Percentiles rank a stretch among this genome's conserved stretches.
Conservation (phyloP, 2,329 filamentous ascomycete species). For the Cercospora sp. region DNA sequence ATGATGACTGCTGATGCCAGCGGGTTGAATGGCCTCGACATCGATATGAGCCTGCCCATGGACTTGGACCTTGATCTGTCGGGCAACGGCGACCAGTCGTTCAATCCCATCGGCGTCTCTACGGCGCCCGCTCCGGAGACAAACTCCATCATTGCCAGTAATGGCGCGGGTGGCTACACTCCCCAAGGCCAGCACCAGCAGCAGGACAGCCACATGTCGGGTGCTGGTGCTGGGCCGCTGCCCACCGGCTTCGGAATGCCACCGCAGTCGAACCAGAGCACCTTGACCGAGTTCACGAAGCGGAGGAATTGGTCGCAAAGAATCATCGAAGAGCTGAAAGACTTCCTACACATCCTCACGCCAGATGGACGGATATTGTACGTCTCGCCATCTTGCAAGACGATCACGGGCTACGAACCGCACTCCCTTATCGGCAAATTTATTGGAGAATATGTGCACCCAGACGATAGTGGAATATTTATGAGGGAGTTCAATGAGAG, state of each 20-base stretch:
- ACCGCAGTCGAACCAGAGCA: slow-evolving; percentile 51
- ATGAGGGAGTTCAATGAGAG: slow-evolving; percentile 86
- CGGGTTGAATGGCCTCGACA: slow-evolving; percentile 46
- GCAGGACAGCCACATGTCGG: slow-evolving; percentile 37
- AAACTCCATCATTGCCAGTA: slow-evolving; percentile 28
- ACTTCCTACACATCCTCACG: slow-evolving; percentile 84
- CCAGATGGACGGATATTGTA: slow-evolving; percentile 81
- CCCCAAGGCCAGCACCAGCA: slow-evolving; percentile 34
- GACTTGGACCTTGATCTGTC: slow-evolving; percentile 45
- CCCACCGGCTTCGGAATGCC: slow-evolving; percentile 55
- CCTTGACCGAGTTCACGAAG: slow-evolving; percentile 65
- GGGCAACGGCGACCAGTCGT: slow-evolving; percentile 28
- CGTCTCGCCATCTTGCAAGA: slow-evolving; percentile 74
- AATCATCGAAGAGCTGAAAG: slow-evolving; percentile 84
- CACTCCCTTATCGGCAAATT: slow-evolving; percentile 72
- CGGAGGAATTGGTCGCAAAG: slow-evolving; percentile 80
- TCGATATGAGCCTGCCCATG: slow-evolving; percentile 50
- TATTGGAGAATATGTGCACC: slow-evolving; percentile 79
- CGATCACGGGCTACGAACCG: slow-evolving; percentile 72
- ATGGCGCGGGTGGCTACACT: slow-evolving; percentile 23
- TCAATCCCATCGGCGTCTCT: slow-evolving; percentile 29
- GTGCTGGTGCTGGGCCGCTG: slow-evolving; percentile 56
- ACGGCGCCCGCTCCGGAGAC: slow-evolving; percentile 24
- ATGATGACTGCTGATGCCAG: slow-evolving; percentile 30
- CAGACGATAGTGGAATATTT: slow-evolving; percentile 80